Conservation (phyloP, 1,284 basidiomycete genomes). For the Moniliophthora roreri region DNA sequence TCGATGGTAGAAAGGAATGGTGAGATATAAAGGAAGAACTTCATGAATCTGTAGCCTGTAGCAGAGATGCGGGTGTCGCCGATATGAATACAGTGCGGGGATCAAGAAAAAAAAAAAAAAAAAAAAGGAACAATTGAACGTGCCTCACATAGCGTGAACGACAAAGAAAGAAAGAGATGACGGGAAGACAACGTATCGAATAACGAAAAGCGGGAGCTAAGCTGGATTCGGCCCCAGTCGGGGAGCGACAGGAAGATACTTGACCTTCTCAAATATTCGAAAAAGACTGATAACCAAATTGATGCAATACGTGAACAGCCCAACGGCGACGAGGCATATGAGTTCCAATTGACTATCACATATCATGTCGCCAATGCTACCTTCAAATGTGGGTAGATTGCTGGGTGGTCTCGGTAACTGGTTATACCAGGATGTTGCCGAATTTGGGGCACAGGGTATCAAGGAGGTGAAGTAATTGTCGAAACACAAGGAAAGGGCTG, state of each 20-base stretch:
- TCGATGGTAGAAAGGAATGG: too few species aligned
- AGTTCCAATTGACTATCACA: constrained; percentile 74
- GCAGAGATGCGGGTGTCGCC: too few species aligned
- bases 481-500: constrained; percentile 83
- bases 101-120: too few species aligned
- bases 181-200: not conserved
- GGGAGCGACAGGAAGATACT: constrained; percentile 41
- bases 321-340: constrained; percentile 73
- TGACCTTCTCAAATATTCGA: constrained; percentile 86
- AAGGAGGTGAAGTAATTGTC: constrained; percentile 91
- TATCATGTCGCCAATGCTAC: constrained; percentile 51
- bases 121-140: too few species aligned
- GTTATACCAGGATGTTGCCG: constrained; percentile 70
- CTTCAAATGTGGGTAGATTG: constrained; percentile 43
- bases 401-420: constrained; percentile 48
- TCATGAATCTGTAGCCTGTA: too few species aligned
- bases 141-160: too few species aligned
- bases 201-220: not conserved
- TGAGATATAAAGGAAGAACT: too few species aligned
- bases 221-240: constrained; percentile 5
- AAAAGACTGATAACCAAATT: constrained; percentile 85
- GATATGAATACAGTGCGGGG: too few species aligned
- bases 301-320: constrained; percentile 74
- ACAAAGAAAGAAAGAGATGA: not conserved
- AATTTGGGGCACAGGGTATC: constrained; percentile 68